phyloP scores from a whole-genome alignment of 1,284 basidiomycete species.

The Rhizoctonia solani region DNA sequence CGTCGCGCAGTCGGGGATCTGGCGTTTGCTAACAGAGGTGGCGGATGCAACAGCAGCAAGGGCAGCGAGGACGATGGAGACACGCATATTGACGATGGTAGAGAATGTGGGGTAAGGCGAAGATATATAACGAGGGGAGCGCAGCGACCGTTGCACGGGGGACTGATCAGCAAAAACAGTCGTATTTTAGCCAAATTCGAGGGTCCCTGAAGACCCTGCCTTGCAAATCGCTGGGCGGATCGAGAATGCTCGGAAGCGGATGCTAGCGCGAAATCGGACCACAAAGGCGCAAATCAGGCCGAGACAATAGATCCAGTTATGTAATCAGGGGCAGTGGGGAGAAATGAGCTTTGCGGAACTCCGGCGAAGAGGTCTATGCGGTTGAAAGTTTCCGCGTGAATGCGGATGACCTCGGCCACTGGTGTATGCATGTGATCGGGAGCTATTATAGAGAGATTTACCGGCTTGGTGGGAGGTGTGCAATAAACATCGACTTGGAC shows the following conservation, averaged over 20 bases:
- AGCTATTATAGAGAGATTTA: no score
- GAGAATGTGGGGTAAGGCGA: conserved; percentile 1
- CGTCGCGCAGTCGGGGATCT: conserved; percentile 3
- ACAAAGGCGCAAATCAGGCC: background rate
- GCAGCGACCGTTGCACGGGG: background rate
- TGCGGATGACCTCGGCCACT: no score
- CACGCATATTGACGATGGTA: conserved; percentile 53
- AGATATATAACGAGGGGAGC: conserved; percentile 12
- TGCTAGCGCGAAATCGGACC: background rate
- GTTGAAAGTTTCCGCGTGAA: no score
- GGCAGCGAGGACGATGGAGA: conserved; percentile 53
- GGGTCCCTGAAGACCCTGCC: background rate
- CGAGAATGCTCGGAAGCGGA: conserved; percentile 4
- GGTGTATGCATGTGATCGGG: no score
- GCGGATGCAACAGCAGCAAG: conserved; percentile 50
- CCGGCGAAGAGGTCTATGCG: no score
- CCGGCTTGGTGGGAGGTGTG: no score
- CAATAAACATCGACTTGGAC: no score
- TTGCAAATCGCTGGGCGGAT: conserved; percentile 1
- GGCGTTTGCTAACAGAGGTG: conserved; percentile 43
- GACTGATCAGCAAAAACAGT: background rate
- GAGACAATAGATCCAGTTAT: background rate
- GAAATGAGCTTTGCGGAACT: no score
- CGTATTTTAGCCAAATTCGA: conserved; percentile 11
- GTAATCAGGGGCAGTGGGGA: background rate